phyloP scores from a whole-genome alignment of 1,139 yeast species.

The Eremothecium sinecaudum region DNA sequence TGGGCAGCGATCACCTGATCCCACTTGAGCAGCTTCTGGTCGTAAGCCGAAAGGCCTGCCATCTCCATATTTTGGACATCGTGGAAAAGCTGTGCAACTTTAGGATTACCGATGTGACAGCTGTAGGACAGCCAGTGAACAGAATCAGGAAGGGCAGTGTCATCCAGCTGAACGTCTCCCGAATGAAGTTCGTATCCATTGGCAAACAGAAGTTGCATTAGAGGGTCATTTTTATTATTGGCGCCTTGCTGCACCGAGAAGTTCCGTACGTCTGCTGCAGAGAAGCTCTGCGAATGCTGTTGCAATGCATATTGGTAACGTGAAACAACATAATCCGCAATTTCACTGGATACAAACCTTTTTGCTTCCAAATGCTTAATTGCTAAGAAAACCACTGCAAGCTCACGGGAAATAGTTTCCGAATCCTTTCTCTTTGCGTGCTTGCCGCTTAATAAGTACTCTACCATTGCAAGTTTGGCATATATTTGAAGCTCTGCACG shows the following conservation, averaged over 20 bases:
- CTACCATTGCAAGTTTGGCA: constrained; percentile 52
- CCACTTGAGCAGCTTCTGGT: constrained; percentile 43
- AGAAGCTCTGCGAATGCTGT: constrained; percentile 20
- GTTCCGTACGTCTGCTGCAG: constrained; percentile 19
- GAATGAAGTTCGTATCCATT: constrained; percentile 20
- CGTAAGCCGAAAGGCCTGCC: constrained; percentile 31
- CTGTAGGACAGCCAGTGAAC: constrained; percentile 65
- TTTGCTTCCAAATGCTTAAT: constrained; percentile 15
- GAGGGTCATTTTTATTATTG: constrained; percentile 32
- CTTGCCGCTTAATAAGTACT: constrained; percentile 33
- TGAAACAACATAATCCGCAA: constrained; percentile 17
- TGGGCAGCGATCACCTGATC: constrained; percentile 49
- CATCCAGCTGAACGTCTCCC: background rate
- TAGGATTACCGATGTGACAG: constrained; percentile 64
- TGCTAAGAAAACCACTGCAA: constrained; percentile 23
- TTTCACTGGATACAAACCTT: constrained; percentile 12
- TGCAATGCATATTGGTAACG: constrained; percentile 26
- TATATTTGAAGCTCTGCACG: constrained; percentile 54
- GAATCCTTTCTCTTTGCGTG: constrained; percentile 46
- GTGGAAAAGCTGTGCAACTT: constrained; percentile 50
- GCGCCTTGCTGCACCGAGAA: constrained; percentile 15
- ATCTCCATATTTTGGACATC: constrained; percentile 20
- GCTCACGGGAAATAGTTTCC: constrained; percentile 17
- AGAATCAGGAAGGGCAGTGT: constrained; percentile 23
- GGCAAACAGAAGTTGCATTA: constrained; percentile 38